Base-by-base conservation (phyloP, 179 eudicot genomes). In the Beta macrorhiza region DNA sequence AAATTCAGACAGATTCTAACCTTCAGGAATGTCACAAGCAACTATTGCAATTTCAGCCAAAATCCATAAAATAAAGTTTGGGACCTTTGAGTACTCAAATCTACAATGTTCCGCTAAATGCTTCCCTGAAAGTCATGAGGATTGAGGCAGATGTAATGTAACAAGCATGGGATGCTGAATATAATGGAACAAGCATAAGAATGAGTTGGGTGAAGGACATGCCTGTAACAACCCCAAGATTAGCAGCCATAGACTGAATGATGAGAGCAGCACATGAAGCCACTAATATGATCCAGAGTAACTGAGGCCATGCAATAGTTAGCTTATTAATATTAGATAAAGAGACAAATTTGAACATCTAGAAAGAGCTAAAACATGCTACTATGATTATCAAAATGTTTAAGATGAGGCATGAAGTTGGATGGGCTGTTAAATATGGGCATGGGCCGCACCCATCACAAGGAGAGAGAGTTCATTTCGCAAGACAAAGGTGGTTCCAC, bases 161-260 rank as follows among this genome's bases (percentile, higher is more conserved):
- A 57, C 69, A 16, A 53, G 42, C 75, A 70, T 74, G 20, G n/a
- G 45, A 37, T 16, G 45, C 68, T 47, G 5, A 47, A 47, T 47
- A 47, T 47, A 5, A 47, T 47, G 51, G 51, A 47, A 47, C 51
- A 47, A 47, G 8, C 51, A 47, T 20, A 76, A 80, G 53, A 72
- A 42, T 25, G 75, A 32, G 14, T 61, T 53, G 42, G 13, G 65
- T 14, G 47, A 79, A 79, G 47, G 55, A 80, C 47, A 69, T 61
- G 95, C 99, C 99, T 84, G 98, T 96, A 85, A 96, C 99, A 83
- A 96, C 99, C 20, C 99, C 98, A 6, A 96, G 90, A 84, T 92
- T 96, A 83, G 98, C 99, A 37, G 99, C 93, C 80, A 96, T 87
- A 58, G 97, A 90, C 83, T 96, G 97, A 75, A 96, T 96, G 53